Evolutionary conservation across 176 grass and related monocot species (phyloP), one percentile per base, ranked within the genome.

Genomic region (Tuctoria greenei): DNA sequence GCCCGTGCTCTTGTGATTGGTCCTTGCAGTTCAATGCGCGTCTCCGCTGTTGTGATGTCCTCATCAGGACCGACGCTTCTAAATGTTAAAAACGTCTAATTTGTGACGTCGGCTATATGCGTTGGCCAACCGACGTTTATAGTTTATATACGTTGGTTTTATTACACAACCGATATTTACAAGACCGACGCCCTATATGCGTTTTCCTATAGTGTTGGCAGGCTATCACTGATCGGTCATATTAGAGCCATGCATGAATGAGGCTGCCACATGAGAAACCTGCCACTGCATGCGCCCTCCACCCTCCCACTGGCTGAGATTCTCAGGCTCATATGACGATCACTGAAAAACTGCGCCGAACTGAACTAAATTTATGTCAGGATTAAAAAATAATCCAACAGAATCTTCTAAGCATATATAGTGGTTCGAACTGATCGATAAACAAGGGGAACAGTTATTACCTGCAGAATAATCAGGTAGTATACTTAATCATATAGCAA

Each of bases 211-310:
- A n/a, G n/a, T n/a, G n/a, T n/a, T n/a, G n/a, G n/a, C n/a, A n/a
- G n/a, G n/a, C n/a, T n/a, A n/a, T n/a, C n/a, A n/a, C n/a, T n/a
- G n/a, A n/a, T n/a, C n/a, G n/a, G n/a, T n/a, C n/a, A n/a, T n/a
- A n/a, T n/a, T n/a, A n/a, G n/a, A n/a, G 26, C 67, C 77, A 34
- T 82, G 51, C 37, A 31, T 78, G 79, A 56, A 58, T 83, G 85
- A 79, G 61, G 52, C 52, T 37, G 54, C 81, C 81, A 84, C 81
- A 88, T 88, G 76, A 80, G 70, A 80, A 69, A 80, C 63, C 80
- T 88, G 86, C 75, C 75, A 64, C 69, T 54, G 61, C 67, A 87
- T 61, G 74, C 50, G 73, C 25, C 61, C 80, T 70, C 77, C 81
- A 69, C 25, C n/a, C n/a, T n/a, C n/a, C n/a, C n/a, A n/a, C 25